Percentiles rank a stretch among this genome's conserved stretches.
These are phyloP conservation scores for Botrytis hyacinthi DNA, from an alignment of 2,329 filamentous ascomycete genomes.

Conservation along the genomic window DNA sequence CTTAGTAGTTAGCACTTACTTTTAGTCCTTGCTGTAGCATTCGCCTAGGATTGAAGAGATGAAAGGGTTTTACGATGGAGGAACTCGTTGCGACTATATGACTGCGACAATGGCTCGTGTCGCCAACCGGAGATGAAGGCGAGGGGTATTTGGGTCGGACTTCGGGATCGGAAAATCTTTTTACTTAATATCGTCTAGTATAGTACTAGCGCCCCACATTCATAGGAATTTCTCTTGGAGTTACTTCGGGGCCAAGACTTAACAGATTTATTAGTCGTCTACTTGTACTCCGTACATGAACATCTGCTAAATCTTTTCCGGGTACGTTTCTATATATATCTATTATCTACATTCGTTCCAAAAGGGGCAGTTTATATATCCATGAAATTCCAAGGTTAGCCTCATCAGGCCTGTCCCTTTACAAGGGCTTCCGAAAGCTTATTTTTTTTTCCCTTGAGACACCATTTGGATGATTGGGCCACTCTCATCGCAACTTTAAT, in stretches of 20 bases:
- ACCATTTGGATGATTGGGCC: not conserved
- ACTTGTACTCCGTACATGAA: not conserved
- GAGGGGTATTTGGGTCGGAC: not conserved
- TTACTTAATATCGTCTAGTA: not conserved
- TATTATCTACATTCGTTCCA: not conserved
- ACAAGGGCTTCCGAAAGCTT: constrained; percentile 3
- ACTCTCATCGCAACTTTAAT: constrained; percentile 10
- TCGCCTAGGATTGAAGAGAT: not conserved
- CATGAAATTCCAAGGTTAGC: not conserved
- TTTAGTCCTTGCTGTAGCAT: not conserved
- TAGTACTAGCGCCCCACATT: not conserved
- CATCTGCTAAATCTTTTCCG: not conserved
- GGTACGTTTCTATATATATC: not conserved
- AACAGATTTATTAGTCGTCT: not conserved
- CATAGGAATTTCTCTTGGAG: too few species aligned
- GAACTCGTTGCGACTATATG: not conserved
- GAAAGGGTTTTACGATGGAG: not conserved
- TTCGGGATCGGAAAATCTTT: constrained; percentile 3
- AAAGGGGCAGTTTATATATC: not conserved
- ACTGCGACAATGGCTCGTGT: not conserved
- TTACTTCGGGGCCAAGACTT: not conserved
- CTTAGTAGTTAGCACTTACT: too few species aligned
- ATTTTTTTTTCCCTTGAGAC: not conserved
- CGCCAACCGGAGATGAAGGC: not conserved
- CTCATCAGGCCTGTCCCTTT: not conserved